Evolutionary conservation across 805 yeast species (phyloP).

Genomic region (Tetrapisispora pingtungensis): DNA sequence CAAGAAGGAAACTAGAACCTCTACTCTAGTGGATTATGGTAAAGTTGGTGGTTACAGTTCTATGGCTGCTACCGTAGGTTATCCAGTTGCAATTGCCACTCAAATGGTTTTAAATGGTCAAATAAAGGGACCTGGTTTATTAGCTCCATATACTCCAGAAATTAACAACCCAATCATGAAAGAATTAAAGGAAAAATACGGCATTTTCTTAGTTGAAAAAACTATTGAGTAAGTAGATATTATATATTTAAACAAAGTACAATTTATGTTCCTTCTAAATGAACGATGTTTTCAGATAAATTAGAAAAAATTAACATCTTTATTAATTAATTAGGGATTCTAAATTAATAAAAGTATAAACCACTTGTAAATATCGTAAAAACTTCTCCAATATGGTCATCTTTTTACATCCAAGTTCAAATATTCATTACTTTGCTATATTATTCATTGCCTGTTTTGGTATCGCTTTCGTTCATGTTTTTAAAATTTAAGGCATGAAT

Average conservation of each 20-base stretch:
- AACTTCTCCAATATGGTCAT: no score
- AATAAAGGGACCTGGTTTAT: slow-evolving; percentile 67
- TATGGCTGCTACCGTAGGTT: slow-evolving; percentile 97
- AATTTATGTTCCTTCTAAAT: no score
- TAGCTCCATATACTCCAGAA: slow-evolving; percentile 88
- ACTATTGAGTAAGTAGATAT: slow-evolving; percentile 33
- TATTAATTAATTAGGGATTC: no score
- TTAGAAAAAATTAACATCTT: no score
- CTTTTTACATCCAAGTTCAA: background rate
- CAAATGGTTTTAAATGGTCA: slow-evolving; percentile 78
- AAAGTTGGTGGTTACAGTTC: slow-evolving; percentile 82
- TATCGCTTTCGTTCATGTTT: no score
- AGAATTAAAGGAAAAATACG: slow-evolving; percentile 81
- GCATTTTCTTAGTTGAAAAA: slow-evolving; percentile 83
- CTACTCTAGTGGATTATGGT: slow-evolving; percentile 93
- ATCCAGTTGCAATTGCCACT: slow-evolving; percentile 94
- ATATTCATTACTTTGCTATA: background rate
- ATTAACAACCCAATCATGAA: slow-evolving; percentile 86
- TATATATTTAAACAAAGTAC: no score
- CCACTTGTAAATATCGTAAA: no score
- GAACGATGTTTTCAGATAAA: no score
- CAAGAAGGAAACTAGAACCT: slow-evolving; percentile 79
- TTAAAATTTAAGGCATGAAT: background rate
- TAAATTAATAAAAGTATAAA: no score
- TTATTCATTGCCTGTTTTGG: no score